Evolutionary conservation across 164 flowering plant genomes (phyloP).

Genomic region (Annona cherimola): DNA sequence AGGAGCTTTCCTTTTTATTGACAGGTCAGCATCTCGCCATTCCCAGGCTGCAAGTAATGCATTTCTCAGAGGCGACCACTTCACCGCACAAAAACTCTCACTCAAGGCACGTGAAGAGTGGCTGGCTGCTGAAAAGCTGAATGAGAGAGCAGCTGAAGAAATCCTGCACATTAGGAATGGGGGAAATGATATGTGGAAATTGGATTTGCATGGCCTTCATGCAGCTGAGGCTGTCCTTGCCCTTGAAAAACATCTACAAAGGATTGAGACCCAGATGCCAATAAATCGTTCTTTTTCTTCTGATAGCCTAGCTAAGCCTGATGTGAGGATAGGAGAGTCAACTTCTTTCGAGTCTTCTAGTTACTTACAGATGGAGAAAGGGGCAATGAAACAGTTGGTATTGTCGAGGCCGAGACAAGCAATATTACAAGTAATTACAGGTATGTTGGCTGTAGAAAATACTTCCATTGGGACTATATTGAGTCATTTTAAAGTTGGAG

Average conservation of each 20-base stretch:
- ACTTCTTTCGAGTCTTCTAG: conserved; percentile 24
- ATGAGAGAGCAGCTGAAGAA: conserved; percentile 68
- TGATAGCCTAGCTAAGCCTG: conserved; percentile 17
- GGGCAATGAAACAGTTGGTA: conserved; percentile 22
- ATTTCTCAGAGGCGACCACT: conserved; percentile 71
- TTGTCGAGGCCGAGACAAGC: conserved; percentile 30
- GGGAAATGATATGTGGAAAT: conserved; percentile 59
- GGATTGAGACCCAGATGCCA: conserved; percentile 45
- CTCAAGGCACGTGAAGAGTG: conserved; percentile 55
- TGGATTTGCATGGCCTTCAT: conserved; percentile 97
- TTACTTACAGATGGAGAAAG: conserved; percentile 14
- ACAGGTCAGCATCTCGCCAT: conserved; percentile 77
- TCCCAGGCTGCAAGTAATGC: conserved; percentile 74
- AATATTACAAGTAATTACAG: conserved; percentile 76
- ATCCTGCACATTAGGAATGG: conserved; percentile 55
- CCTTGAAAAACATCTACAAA: conserved; percentile 47
- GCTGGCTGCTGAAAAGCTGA: conserved; percentile 56
- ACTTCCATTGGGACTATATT: not conserved
- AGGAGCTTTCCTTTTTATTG: not conserved
- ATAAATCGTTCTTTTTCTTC: conserved; percentile 24
- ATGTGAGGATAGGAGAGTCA: conserved; percentile 12
- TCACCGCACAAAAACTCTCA: conserved; percentile 61
- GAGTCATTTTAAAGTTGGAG: too few relatives aligned
- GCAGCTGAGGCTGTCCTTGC: conserved; percentile 77
- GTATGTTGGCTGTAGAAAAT: conserved; percentile 24